These are phyloP conservation scores for Fusarium caatingaense DNA, from an alignment of 2,329 filamentous ascomycete species.

Conservation along the genomic window DNA sequence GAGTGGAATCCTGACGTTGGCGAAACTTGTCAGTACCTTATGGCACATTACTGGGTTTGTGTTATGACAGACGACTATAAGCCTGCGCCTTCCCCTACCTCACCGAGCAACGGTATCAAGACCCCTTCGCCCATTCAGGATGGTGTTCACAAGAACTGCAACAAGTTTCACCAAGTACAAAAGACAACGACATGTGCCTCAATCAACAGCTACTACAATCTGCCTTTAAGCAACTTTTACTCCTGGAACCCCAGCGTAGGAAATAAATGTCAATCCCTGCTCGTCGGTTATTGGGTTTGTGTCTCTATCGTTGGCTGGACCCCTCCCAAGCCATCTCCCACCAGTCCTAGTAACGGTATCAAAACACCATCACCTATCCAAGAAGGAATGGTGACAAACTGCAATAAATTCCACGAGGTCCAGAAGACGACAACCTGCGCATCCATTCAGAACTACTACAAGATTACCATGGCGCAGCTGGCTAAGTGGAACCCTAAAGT, in stretches of 20 bases:
- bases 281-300: not conserved
- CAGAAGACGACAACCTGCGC: not conserved
- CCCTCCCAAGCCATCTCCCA: not conserved
- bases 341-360: not conserved
- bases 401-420: not conserved
- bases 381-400: not conserved
- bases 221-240: not conserved
- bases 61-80: not conserved
- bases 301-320: not conserved
- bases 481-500: constrained; percentile 19
- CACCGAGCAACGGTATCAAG: not conserved
- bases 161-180: not conserved
- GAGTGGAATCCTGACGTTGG: not conserved
- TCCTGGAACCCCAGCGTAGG: not conserved
- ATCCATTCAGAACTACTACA: constrained; percentile 3
- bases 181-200: not conserved
- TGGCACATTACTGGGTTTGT: not conserved
- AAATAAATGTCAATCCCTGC: not conserved
- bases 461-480: constrained; percentile 11
- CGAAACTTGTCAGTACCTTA: not conserved
- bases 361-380: not conserved
- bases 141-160: not conserved
- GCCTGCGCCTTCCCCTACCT: not conserved
- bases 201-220: not conserved
- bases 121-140: not conserved